Evolutionary conservation across 1,284 basidiomycete species (phyloP), one percentile per base, ranked within the genome.

Genomic region (Leccinum pachyderme): DNA sequence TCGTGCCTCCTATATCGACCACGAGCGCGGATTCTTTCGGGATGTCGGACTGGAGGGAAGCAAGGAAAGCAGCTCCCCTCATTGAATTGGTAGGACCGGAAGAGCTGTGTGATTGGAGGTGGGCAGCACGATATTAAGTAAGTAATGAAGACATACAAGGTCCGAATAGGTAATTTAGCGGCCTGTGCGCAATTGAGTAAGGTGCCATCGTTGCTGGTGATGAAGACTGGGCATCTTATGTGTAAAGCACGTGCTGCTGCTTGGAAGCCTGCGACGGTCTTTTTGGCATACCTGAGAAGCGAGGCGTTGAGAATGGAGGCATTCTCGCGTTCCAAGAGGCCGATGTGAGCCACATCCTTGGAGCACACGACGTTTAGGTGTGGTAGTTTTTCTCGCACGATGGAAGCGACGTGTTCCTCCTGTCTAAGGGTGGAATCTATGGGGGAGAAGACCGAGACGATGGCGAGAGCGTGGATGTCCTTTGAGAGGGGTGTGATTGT

Each of bases 11-110:
- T 51, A 84, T 77, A 62, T 85, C 83, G 35, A 81, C 72, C 0
- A 84, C 83, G 48, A 85, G 71, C 4, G 74, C 74, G 18, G 77
- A 74, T 71, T 79, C 68, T 49, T 69, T 69, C 55, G 66, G 53
- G 59, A 72, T 56, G 69, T 70, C 64, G 32, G 62, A 61, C 51
- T 75, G 72, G 35, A 77, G 59, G 1, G 72, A 71, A 0, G 81
- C 77, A 12, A 85, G 72, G 63, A 81, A 83, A 3, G 79, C 77
- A 6, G 82, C 83, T 0, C 83, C 83, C 47, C 83, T 77, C 82
- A 85, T 86, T 1, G 82, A 84, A 65, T 86, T 85, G 3, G 83
- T 86, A 7, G 83, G 81, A 1, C 83, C 83, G 35, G 80, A 82
- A 18, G 80, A 80, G 66, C 71, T 72, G 52, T 47, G 9, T 50